These are phyloP conservation scores for Hyaloscypha hepaticicola DNA, from an alignment of 495 filamentous ascomycete species.

Conservation along the genomic window DNA sequence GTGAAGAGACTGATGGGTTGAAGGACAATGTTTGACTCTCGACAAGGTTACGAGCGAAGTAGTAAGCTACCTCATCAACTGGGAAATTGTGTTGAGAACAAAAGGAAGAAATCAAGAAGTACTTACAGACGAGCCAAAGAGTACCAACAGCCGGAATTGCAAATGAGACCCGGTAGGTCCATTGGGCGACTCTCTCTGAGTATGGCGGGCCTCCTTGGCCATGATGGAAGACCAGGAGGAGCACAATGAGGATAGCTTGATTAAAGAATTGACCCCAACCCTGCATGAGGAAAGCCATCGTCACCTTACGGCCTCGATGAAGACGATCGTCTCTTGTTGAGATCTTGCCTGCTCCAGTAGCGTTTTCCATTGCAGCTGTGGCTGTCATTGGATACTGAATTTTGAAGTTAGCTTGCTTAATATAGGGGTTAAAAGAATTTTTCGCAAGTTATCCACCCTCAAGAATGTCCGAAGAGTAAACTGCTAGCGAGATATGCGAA, in stretches of 20 bases:
- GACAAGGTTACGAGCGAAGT: too few species aligned
- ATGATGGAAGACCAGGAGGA: conserved; percentile 79
- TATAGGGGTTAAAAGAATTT: too few species aligned
- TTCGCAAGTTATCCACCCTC: too few species aligned
- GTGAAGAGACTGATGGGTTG: too few species aligned
- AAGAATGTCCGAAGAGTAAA: too few species aligned
- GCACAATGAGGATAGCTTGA: conserved; percentile 78
- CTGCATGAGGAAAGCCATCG: conserved; percentile 93
- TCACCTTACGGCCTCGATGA: conserved; percentile 90
- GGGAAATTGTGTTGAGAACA: too few species aligned
- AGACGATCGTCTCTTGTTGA: conserved; percentile 88
- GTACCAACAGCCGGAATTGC: conserved; percentile 83
- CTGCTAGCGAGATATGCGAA: too few species aligned
- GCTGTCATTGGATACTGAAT: conserved; percentile 81
- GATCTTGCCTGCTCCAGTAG: conserved; percentile 76
- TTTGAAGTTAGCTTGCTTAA: neutral
- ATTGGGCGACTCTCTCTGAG: conserved; percentile 66
- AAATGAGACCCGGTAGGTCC: conserved; percentile 83
- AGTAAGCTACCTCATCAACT: too few species aligned
- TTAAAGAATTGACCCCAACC: conserved; percentile 94
- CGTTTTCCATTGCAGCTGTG: conserved; percentile 92
- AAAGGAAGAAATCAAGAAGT: neutral
- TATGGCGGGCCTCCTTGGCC: conserved; percentile 68
- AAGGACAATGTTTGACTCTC: too few species aligned
- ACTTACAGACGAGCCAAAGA: conserved; percentile 71